Conservation (phyloP, 176 grass and related monocot genomes). For the Ensete ventricosum region DNA sequence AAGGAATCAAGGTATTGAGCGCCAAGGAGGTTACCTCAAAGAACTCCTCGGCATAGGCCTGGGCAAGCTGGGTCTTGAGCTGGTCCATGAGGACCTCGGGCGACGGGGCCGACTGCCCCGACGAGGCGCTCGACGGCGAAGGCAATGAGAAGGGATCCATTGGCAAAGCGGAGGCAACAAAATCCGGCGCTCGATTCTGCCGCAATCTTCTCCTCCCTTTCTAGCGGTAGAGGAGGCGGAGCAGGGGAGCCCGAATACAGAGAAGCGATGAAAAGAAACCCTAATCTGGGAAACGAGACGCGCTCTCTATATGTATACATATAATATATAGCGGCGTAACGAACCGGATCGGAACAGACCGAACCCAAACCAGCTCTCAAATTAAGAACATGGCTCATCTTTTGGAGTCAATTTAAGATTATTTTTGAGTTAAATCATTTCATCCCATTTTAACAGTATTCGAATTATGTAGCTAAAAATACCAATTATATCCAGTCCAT, state of each 20-base stretch:
- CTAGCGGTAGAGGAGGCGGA: not conserved
- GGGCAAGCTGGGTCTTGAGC: slow-evolving; percentile 73
- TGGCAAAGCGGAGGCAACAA: not conserved
- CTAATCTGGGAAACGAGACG: not conserved
- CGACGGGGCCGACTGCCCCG: slow-evolving; percentile 16
- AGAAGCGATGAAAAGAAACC: not conserved
- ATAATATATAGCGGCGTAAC: too few relatives aligned
- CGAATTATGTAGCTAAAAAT: too few relatives aligned
- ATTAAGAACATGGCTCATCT: too few relatives aligned
- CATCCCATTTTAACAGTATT: too few relatives aligned
- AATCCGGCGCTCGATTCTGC: not conserved
- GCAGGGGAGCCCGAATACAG: not conserved
- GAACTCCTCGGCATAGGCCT: slow-evolving; percentile 83
- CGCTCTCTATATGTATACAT: not conserved
- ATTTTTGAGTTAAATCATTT: too few relatives aligned
- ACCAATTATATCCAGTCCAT: too few relatives aligned
- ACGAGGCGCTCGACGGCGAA: slow-evolving; percentile 34
- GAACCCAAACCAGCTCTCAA: too few relatives aligned
- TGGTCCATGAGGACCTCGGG: slow-evolving; percentile 64
- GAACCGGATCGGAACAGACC: too few relatives aligned
- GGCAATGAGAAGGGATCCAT: slow-evolving; percentile 90
- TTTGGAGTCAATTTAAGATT: too few relatives aligned
- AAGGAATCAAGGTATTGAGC: not conserved
- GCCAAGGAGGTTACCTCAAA: slow-evolving; percentile 40
- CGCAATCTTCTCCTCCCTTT: not conserved